These are phyloP conservation scores for Dioszegia crocea DNA, from an alignment of 768 basidiomycete genomes.

Conservation along the genomic window DNA sequence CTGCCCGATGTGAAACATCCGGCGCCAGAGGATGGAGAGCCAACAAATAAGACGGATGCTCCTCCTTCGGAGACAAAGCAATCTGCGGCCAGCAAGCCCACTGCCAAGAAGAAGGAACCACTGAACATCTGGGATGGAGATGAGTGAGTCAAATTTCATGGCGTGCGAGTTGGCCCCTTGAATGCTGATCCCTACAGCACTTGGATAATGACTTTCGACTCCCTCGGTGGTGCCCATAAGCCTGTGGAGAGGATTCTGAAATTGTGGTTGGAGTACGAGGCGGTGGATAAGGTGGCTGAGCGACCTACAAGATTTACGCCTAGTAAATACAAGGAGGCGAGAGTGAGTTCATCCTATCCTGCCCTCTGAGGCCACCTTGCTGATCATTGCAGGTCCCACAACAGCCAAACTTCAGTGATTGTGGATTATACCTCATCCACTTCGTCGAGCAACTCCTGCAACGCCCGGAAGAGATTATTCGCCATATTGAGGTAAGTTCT, in stretches of 20 bases:
- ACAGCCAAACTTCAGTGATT: conserved; percentile 87
- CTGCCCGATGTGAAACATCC: background rate
- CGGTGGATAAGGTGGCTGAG: conserved; percentile 61
- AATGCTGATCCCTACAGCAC: conserved; percentile 7
- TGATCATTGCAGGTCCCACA: conserved; percentile 63
- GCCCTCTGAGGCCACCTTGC: background rate
- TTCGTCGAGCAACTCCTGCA: conserved; percentile 73
- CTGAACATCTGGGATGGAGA: conserved; percentile 1
- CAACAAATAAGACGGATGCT: no score
- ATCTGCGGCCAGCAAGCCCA: background rate
- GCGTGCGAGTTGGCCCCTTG: background rate
- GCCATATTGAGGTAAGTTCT: conserved; percentile 52
- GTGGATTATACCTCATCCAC: conserved; percentile 86
- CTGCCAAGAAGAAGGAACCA: background rate
- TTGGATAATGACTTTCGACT: conserved; percentile 84
- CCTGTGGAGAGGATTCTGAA: conserved; percentile 61
- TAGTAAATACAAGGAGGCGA: conserved; percentile 56
- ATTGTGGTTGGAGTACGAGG: conserved; percentile 71
- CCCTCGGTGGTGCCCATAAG: conserved; percentile 69
- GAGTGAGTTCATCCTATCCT: conserved; percentile 52
- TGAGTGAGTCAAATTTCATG: conserved; percentile 2
- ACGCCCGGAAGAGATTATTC: conserved; percentile 57
- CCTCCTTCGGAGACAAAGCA: no score
- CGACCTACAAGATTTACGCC: conserved; percentile 47
- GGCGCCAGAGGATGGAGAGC: background rate